Base-by-base conservation (phyloP, 129 eudicot genomes). In the Deinandra increscens region DNA sequence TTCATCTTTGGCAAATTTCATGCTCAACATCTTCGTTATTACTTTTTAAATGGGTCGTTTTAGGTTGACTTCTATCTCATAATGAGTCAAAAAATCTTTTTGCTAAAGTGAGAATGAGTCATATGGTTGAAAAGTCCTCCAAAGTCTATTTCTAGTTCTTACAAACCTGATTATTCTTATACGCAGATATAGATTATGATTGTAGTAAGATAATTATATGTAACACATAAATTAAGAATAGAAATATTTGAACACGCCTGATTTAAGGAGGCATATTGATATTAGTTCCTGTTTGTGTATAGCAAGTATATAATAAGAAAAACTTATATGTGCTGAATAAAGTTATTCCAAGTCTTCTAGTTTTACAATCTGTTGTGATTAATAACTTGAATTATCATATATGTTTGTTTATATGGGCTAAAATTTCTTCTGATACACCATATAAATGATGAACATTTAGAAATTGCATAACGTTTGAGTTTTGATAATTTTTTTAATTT, bases 401-500 rank as follows among this genome's bases (percentile, higher is more conserved):
- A 26, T 26, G 38, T 0, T 56, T 56, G n/a, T 56, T 56, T 13
- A 10, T 54, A n/a, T n/a, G n/a, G 36, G 63, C 18, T 54, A 14
- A 18, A 19, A 54, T 20, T 22, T 18, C 7, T 54, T 15, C 8
- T 0, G 7, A 54, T 20, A 23, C 61, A 50, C 0, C 56, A 17
- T 50, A 50, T 15, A 50, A 50, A 51, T 49, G 56, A 20, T 23
- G 61, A 53, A 23, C 3, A 20, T 4, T 18, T 9, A 4, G 8
- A 55, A 59, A n/a, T 33, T 6, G 7, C 22, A 34, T 34, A 34
- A 6, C 48, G 54, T 36, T 70, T 10, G 7, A 10, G 22, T 60
- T 61, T 18, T 68, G 51, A 46, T n/a, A 43, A 15, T 19, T 29
- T 67, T 31, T 56, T 6, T 73, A 7, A 76, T 66, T 61, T 7